Evolutionary conservation across 2,329 filamentous ascomycete genomes (phyloP).

Genomic region (Fusarium secorum): DNA sequence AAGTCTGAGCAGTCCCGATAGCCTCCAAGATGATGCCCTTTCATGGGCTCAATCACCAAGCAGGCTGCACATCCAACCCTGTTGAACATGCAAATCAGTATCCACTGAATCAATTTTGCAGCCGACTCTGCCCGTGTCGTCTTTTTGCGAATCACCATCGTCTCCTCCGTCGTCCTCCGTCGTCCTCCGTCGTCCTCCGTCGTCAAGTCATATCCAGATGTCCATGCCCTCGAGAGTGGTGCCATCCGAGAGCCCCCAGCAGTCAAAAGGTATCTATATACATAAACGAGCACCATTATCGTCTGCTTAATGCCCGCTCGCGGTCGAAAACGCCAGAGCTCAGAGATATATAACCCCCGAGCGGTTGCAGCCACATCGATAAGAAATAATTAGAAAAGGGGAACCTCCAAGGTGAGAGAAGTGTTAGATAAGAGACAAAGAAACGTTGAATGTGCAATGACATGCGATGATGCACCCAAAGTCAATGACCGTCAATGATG

Average conservation of each 20-base stretch:
- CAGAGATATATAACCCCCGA: neutral
- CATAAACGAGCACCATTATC: conserved; percentile 27
- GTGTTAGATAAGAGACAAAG: conserved; percentile 22
- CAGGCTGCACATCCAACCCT: conserved; percentile 27
- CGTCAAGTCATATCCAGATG: conserved; percentile 43
- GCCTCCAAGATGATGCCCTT: conserved; percentile 19
- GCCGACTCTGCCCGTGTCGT: conserved; percentile 30
- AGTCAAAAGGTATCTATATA: conserved; percentile 42
- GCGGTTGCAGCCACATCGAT: conserved; percentile 12
- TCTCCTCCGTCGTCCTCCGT: conserved; percentile 28
- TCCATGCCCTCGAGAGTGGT: conserved; percentile 22
- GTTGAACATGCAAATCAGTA: conserved; percentile 21
- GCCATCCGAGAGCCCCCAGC: conserved; percentile 27
- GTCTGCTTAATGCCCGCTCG: conserved; percentile 30
- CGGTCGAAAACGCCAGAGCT: neutral
- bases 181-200: conserved; percentile 35
- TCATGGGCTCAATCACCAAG: conserved; percentile 8
- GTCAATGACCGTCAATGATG: conserved; percentile 40
- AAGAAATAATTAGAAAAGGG: conserved; percentile 37
- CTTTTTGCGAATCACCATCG: conserved; percentile 29
- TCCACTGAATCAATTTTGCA: conserved; percentile 36
- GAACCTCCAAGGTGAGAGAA: conserved; percentile 27
- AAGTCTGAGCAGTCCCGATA: conserved; percentile 21
- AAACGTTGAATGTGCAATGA: conserved; percentile 32
- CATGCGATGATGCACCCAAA: conserved; percentile 36